phyloP scores from a whole-genome alignment of 306 rosid genomes.

The Hylodesmum podocarpum region DNA sequence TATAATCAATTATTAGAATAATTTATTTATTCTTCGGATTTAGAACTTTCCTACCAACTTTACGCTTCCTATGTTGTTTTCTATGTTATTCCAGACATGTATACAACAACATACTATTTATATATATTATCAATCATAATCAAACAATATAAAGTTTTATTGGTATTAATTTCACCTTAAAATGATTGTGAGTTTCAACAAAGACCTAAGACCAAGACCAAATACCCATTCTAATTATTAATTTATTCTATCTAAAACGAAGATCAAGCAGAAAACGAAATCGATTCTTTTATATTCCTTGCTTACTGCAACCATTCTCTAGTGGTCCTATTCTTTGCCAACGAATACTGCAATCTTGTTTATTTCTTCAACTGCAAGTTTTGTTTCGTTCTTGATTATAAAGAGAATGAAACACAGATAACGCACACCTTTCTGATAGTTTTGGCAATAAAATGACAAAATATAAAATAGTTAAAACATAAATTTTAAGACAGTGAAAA shows the following conservation, averaged over 20 bases:
- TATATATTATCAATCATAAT: neutral
- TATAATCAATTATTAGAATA: no score
- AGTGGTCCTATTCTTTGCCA: neutral
- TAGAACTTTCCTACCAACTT: slow-evolving; percentile 13
- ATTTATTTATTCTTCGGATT: neutral
- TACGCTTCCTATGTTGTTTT: neutral
- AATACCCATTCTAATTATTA: neutral
- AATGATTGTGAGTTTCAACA: neutral
- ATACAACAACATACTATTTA: no score
- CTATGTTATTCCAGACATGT: neutral
- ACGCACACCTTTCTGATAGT: neutral
- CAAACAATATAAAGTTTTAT: neutral
- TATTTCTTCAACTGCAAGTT: neutral
- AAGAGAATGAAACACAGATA: neutral
- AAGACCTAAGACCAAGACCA: neutral
- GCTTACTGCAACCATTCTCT: neutral
- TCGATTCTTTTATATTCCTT: slow-evolving; percentile 17
- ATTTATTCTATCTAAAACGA: neutral
- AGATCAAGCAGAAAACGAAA: neutral
- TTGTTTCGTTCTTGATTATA: neutral
- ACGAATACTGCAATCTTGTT: neutral
- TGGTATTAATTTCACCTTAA: neutral
- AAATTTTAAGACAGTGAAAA: neutral
- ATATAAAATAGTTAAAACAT: neutral
- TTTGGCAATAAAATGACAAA: neutral